These are phyloP conservation scores for Bryoerythrophyllum caledonicum DNA, from an alignment of 225 moss, liverwort and hornwort species.

Conservation along the genomic window DNA sequence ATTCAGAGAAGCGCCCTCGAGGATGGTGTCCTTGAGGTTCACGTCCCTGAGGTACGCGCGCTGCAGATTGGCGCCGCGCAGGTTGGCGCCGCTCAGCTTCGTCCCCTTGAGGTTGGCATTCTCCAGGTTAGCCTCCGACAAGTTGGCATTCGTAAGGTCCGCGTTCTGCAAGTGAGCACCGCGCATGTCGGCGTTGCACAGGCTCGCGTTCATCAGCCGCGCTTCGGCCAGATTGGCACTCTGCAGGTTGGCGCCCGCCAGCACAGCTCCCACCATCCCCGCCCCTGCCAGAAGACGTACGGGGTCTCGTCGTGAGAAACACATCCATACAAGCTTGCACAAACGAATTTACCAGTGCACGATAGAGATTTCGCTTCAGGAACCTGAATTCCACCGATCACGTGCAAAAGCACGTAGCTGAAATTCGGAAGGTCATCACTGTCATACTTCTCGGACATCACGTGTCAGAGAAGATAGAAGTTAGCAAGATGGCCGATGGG, in stretches of 20 bases:
- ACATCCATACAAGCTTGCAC: not conserved
- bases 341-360: constrained; percentile 8
- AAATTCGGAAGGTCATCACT: not conserved
- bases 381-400: not conserved
- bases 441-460: not conserved
- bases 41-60: constrained; percentile 85
- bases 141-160: constrained; percentile 85
- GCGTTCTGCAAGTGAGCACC: constrained; percentile 93
- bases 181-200: constrained; percentile 82
- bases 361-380: not conserved
- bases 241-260: constrained; percentile 80
- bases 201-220: constrained; percentile 68
- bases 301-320: constrained; percentile 8
- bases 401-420: constrained; percentile 6
- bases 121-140: constrained; percentile 79
- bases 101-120: constrained; percentile 94
- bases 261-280: constrained; percentile 77
- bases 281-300: constrained; percentile 57
- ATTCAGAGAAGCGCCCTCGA: constrained; percentile 81
- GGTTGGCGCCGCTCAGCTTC: constrained; percentile 83
- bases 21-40: constrained; percentile 75
- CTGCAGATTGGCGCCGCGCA: constrained; percentile 87
- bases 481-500: not conserved
- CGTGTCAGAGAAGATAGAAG: not conserved
- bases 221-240: constrained; percentile 91